Conservation (phyloP, 2,329 filamentous ascomycete species). For the Nakataea oryzae region DNA sequence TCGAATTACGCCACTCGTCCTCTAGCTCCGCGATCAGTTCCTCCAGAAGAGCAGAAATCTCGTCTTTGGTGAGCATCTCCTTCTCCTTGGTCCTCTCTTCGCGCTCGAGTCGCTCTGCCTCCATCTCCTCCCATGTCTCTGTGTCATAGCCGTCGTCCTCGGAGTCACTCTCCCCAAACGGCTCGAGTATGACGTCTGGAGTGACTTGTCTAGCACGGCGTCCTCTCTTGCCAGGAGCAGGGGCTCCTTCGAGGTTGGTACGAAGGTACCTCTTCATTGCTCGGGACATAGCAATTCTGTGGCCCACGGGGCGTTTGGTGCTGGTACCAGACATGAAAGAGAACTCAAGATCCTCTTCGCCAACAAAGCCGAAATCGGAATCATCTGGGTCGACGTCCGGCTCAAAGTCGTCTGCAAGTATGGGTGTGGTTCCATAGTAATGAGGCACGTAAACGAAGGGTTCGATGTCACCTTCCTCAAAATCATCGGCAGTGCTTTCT, state of each 20-base stretch:
- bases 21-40: slow-evolving; percentile 41
- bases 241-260: neutral
- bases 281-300: neutral
- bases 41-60: slow-evolving; percentile 26
- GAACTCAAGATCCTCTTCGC: neutral
- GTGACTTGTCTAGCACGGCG: neutral
- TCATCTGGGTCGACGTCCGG: neutral
- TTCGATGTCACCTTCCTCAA: neutral
- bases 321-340: neutral
- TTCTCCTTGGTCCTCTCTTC: slow-evolving; percentile 13
- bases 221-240: neutral
- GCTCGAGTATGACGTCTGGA: neutral
- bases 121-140: slow-evolving; percentile 41
- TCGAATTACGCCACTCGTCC: slow-evolving; percentile 45
- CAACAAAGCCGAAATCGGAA: neutral
- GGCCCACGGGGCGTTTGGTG: neutral
- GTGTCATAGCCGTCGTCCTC: slow-evolving; percentile 28
- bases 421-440: neutral
- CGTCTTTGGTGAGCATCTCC: slow-evolving; percentile 27
- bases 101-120: slow-evolving; percentile 36
- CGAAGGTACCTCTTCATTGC: neutral
- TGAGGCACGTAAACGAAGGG: neutral
- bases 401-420: neutral
- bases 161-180: slow-evolving; percentile 43
- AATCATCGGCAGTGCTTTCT: neutral